Base-by-base conservation (phyloP, 371 early-diverging fungal species). In the Zancudomyces culisetae region DNA sequence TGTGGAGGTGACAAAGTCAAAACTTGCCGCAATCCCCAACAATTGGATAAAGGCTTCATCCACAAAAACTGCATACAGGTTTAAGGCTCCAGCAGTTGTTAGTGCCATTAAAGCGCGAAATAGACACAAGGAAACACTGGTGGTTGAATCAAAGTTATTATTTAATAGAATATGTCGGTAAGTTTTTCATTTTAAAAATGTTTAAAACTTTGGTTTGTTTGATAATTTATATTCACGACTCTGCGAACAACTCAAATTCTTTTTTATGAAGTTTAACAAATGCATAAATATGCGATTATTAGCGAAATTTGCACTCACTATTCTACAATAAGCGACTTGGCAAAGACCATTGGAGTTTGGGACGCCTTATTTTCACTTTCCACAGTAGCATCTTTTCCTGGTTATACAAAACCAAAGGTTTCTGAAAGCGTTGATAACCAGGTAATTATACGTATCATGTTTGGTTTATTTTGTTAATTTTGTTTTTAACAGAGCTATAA, bases 321-420 rank as follows among this genome's bases (percentile, higher is more conserved):
- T 56, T 77, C 78, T 15, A 54, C 55, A 2, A 72, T 87, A 49
- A 72, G 84, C 2, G 74, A 71, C 27, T 64, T 80, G 18, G 76
- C 81, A 0, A 68, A 69, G 18, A 58, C 68, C 12, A 53, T 88
- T 13, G 86, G 85, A 0, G 60, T 70, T 3, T 55, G 83, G 2
- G 91, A 91, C 57, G 87, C 87, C 51, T 58, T 90, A 15, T 64
- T 81, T 29, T 80, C 86, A 0, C 61, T 89, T 10, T 74, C 86
- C 1, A 55, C 56, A 0, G 77, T 79, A 10, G 80, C 83, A 0
- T 58, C 62, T 20, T 72, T 72, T 39, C 72, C 76, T 0, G 77
- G 81, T n/a, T 87, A 85, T 61, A 64, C 72, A 45, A 81, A 75
- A 43, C 87, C 91, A 1, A 63, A 56, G 22, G 74, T 79, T 47